A percentile compares a stretch with the other conserved stretches of the same genome.
phyloP scores from a whole-genome alignment of 1,284 basidiomycete species.

The Inonotus obliquus region DNA sequence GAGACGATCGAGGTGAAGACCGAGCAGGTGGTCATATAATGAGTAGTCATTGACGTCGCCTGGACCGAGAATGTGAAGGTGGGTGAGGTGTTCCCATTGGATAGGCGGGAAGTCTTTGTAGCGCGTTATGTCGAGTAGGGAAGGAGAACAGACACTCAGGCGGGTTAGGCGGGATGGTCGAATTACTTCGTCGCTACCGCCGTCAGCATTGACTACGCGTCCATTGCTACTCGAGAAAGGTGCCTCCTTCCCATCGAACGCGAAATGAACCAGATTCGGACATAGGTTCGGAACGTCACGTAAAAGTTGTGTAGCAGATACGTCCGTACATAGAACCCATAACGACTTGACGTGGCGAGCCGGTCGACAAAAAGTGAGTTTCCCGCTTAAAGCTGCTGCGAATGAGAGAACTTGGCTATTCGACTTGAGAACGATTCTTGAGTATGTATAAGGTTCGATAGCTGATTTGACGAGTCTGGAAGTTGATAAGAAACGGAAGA shows the following conservation, averaged over 20 bases:
- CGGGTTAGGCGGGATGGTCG: neutral
- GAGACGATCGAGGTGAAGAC: conserved; percentile 3
- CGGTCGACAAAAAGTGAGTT: conserved; percentile 7
- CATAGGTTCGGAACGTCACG: neutral
- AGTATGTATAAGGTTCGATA: conserved; percentile 4
- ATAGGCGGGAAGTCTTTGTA: neutral
- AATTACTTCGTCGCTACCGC: neutral
- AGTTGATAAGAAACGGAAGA: conserved; percentile 5
- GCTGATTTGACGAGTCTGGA: conserved; percentile 1
- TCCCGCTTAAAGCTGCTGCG: neutral
- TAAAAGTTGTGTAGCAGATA: neutral
- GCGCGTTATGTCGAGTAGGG: neutral
- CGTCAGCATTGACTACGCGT: no score
- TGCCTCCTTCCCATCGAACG: conserved; percentile 5
- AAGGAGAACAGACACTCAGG: conserved; percentile 5
- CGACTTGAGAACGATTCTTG: conserved; percentile 3
- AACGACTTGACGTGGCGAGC: conserved; percentile 4
- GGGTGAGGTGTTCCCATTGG: conserved; percentile 9
- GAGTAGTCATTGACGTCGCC: neutral
- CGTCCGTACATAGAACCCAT: neutral
- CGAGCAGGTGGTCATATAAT: conserved; percentile 1
- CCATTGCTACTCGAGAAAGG: neutral
- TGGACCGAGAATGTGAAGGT: conserved; percentile 11
- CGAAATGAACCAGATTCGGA: conserved; percentile 11
- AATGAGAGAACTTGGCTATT: conserved; percentile 1